These are phyloP conservation scores for Castanea sativa DNA, from an alignment of 306 rosid genomes.

Conservation along the genomic window DNA sequence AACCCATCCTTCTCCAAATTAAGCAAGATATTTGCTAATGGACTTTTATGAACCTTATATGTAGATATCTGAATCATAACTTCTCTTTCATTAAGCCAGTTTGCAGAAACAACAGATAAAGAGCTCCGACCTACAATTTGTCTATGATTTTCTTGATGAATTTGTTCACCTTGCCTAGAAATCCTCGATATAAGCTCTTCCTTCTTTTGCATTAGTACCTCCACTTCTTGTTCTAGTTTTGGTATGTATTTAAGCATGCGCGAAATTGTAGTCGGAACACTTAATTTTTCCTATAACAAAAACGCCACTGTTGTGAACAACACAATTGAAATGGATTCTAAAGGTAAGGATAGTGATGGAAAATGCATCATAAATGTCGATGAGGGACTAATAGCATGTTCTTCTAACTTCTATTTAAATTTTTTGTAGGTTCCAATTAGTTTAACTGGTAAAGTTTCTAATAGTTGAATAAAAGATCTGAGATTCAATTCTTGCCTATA, in stretches of 20 bases:
- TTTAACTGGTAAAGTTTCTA: too few relatives aligned
- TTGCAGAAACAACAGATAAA: slow-evolving; percentile 44
- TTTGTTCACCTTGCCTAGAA: slow-evolving; percentile 13
- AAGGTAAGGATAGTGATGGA: background rate
- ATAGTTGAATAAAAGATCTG: too few relatives aligned
- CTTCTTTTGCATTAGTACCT: slow-evolving; percentile 47
- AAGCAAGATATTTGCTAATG: slow-evolving; percentile 40
- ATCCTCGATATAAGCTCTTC: slow-evolving; percentile 41
- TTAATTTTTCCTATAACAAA: slow-evolving; percentile 52
- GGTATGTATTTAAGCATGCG: slow-evolving; percentile 60
- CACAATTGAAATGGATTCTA: background rate
- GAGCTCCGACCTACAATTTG: slow-evolving; percentile 3
- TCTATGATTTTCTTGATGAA: background rate
- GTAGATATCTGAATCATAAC: slow-evolving; percentile 55
- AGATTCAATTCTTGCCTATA: accelerated
- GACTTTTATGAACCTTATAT: slow-evolving; percentile 13
- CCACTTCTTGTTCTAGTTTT: slow-evolving; percentile 53
- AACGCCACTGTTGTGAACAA: background rate
- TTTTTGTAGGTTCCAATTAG: too few relatives aligned
- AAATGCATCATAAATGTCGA: background rate
- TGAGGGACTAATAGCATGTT: background rate
- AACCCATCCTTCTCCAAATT: slow-evolving; percentile 53
- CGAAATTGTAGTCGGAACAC: slow-evolving; percentile 66
- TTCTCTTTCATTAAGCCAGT: slow-evolving; percentile 47
- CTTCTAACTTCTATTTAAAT: background rate